Conservation (phyloP, 2,329 filamentous ascomycete species). For the Sordariomycetes sp. region DNA sequence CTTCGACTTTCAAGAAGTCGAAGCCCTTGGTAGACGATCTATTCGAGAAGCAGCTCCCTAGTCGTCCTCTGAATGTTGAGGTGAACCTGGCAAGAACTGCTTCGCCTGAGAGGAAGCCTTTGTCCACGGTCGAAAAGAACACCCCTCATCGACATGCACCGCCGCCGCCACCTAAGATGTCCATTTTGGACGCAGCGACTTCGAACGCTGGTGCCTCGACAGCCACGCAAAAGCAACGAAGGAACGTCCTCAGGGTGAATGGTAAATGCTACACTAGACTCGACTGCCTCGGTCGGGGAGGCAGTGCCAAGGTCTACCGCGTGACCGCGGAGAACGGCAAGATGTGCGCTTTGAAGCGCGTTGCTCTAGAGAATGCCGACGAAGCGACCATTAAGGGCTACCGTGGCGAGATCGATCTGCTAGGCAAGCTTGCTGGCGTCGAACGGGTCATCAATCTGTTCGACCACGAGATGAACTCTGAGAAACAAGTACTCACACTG, state of each 20-base stretch:
- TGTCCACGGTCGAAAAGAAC: slow-evolving; percentile 43
- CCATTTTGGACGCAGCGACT: slow-evolving; percentile 84
- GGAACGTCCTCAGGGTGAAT: slow-evolving; percentile 80
- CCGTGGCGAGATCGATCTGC: slow-evolving; percentile 89
- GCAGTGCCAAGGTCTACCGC: slow-evolving; percentile 88
- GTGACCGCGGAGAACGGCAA: slow-evolving; percentile 97
- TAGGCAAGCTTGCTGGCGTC: slow-evolving; percentile 72
- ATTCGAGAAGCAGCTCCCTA: slow-evolving; percentile 45
- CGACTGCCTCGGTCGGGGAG: slow-evolving; percentile 84
- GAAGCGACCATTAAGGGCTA: slow-evolving; percentile 75
- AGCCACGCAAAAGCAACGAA: slow-evolving; percentile 66
- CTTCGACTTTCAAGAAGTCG: slow-evolving; percentile 56
- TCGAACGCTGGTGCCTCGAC: slow-evolving; percentile 72
- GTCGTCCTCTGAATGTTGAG: slow-evolving; percentile 39
- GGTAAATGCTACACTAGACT: slow-evolving; percentile 84
- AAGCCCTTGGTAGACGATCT: slow-evolving; percentile 43
- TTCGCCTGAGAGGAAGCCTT: slow-evolving; percentile 47
- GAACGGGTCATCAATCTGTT: slow-evolving; percentile 85
- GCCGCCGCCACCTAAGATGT: slow-evolving; percentile 91
- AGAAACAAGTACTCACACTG: slow-evolving; percentile 80
- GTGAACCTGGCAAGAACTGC: slow-evolving; percentile 24
- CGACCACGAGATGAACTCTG: slow-evolving; percentile 89
- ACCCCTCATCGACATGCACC: slow-evolving; percentile 73
- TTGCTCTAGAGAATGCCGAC: slow-evolving; percentile 84
- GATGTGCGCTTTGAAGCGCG: slow-evolving; percentile 87